Evolutionary conservation across 2,329 filamentous ascomycete species (phyloP).

Genomic region (Ophiostoma tasmaniense): DNA sequence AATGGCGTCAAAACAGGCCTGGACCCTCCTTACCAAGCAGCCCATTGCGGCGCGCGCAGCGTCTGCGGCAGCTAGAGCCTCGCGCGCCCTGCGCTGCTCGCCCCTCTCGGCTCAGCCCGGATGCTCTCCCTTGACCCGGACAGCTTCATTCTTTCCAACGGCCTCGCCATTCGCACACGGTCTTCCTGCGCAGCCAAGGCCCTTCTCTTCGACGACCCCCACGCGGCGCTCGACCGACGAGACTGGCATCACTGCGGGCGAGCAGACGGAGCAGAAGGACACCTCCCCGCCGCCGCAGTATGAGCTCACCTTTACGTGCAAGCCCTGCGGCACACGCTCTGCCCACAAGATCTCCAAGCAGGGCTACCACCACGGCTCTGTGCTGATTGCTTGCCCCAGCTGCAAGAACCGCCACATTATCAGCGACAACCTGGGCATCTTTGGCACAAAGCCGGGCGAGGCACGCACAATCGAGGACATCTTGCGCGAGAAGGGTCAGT

Average conservation of each 20-base stretch:
- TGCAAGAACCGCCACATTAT: constrained; percentile 89
- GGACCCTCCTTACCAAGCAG: constrained; percentile 1
- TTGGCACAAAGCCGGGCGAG: constrained; percentile 47
- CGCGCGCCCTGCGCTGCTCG: neutral
- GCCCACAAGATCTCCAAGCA: constrained; percentile 84
- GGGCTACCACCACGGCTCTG: constrained; percentile 84
- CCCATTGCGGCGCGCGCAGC: neutral
- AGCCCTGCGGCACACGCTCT: constrained; percentile 72
- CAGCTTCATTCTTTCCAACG: neutral
- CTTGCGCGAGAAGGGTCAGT: constrained; percentile 63
- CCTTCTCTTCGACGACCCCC: neutral
- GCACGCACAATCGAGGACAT: constrained; percentile 68
- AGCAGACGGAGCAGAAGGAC: neutral
- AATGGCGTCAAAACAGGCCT: constrained; percentile 6
- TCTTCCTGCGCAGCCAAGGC: neutral
- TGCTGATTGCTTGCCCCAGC: constrained; percentile 77
- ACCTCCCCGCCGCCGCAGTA: constrained; percentile 54
- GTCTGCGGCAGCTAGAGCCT: neutral
- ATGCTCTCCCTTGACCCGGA: neutral
- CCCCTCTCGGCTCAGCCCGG: neutral
- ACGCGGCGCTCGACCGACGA: neutral
- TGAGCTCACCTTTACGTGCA: constrained; percentile 85
- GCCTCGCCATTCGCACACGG: neutral
- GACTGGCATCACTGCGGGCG: neutral
- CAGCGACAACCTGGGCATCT: constrained; percentile 75